These are phyloP conservation scores for Hanseniaspora meyeri DNA, from an alignment of 805 yeast species.

Conservation along the genomic window DNA sequence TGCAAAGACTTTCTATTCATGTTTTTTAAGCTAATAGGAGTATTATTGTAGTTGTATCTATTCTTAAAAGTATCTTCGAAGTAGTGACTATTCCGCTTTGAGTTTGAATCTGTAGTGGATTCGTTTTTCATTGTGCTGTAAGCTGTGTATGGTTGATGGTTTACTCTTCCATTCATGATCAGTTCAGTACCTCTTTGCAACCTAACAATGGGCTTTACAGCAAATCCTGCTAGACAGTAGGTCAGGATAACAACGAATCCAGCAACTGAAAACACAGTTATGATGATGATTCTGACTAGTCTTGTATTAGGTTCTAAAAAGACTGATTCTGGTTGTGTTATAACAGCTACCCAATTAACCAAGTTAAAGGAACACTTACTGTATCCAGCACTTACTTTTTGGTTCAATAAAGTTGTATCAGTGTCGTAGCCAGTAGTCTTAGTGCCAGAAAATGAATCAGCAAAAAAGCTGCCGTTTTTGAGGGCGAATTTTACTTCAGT, in stretches of 20 bases:
- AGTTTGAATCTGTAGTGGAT: neutral
- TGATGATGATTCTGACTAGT: slow-evolving; percentile 57
- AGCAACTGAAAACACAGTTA: slow-evolving; percentile 70
- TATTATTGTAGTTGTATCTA: neutral
- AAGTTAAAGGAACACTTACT: slow-evolving; percentile 34
- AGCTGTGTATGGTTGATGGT: slow-evolving; percentile 11
- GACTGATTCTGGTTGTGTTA: slow-evolving; percentile 47
- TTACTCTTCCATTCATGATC: slow-evolving; percentile 34
- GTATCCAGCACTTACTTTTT: slow-evolving; percentile 46
- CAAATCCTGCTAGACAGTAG: slow-evolving; percentile 70
- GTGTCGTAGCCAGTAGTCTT: slow-evolving; percentile 32
- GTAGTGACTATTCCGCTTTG: neutral
- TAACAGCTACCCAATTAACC: slow-evolving; percentile 58
- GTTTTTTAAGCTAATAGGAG: neutral
- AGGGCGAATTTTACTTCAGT: slow-evolving; percentile 22
- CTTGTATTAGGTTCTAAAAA: slow-evolving; percentile 54
- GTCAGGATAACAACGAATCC: slow-evolving; percentile 57
- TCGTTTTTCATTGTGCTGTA: neutral
- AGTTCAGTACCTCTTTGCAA: slow-evolving; percentile 70
- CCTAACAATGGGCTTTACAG: slow-evolving; percentile 69
- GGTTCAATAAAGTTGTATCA: slow-evolving; percentile 29
- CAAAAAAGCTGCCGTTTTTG: slow-evolving; percentile 26
- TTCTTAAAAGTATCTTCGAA: neutral
- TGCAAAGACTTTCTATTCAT: neutral
- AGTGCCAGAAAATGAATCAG: slow-evolving; percentile 28